Conservation (phyloP, 1,284 basidiomycete species). For the Cryptococcus sp. region DNA sequence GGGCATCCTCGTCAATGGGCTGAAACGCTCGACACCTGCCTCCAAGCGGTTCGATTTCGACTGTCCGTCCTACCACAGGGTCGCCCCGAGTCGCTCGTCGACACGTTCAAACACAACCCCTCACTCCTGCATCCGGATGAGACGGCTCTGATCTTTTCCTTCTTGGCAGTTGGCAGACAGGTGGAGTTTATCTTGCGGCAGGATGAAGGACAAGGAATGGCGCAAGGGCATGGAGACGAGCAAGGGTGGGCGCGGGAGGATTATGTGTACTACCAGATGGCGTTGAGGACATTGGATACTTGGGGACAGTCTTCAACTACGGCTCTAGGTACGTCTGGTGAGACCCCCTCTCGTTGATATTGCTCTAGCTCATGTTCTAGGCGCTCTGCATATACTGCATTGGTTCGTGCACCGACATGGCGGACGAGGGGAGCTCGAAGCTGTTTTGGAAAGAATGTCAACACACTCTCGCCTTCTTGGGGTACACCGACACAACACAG, state of each 20-base stretch:
- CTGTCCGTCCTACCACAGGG: background rate
- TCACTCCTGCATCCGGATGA: background rate
- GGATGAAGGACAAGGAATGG: too few relatives aligned
- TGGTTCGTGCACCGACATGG: background rate
- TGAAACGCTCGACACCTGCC: background rate
- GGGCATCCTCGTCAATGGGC: background rate
- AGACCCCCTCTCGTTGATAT: too few relatives aligned
- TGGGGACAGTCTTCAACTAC: background rate
- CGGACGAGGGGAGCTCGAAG: background rate
- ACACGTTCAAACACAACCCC: background rate
- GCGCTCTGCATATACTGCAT: constrained; percentile 1
- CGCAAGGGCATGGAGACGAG: background rate
- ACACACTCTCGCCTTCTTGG: background rate
- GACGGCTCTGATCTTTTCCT: background rate
- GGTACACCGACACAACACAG: background rate
- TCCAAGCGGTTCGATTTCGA: background rate
- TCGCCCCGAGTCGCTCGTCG: background rate
- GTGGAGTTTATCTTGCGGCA: background rate
- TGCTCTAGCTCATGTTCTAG: background rate
- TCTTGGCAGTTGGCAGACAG: background rate
- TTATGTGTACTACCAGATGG: background rate
- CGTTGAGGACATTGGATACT: background rate
- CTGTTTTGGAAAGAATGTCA: background rate
- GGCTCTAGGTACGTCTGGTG: background rate
- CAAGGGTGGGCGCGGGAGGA: background rate